These are phyloP conservation scores for Paecilomyces niveus DNA, from an alignment of 2,329 filamentous ascomycete genomes.

Conservation along the genomic window DNA sequence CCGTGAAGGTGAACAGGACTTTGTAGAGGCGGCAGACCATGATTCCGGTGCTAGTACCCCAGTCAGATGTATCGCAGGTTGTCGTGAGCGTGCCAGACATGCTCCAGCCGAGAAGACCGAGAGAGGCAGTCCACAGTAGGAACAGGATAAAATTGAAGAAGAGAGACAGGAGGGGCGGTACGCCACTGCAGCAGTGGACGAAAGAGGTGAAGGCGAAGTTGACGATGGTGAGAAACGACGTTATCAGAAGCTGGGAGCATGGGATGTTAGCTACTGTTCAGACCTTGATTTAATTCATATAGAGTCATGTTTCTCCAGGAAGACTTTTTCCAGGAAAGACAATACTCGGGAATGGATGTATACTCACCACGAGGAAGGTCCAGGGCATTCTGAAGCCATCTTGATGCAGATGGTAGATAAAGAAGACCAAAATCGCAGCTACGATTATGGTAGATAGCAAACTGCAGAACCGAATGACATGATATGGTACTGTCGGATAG, in stretches of 20 bases:
- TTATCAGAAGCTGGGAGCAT: conserved; percentile 40
- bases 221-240: conserved; percentile 47
- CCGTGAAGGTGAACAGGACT: conserved; percentile 50
- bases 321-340: background rate
- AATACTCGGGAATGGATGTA: background rate
- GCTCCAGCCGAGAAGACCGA: conserved; percentile 48
- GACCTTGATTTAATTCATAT: background rate
- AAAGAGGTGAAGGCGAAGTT: conserved; percentile 42
- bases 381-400: conserved; percentile 50
- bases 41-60: conserved; percentile 49
- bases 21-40: conserved; percentile 54
- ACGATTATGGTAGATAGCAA: conserved; percentile 51
- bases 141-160: conserved; percentile 42
- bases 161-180: conserved; percentile 47
- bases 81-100: conserved; percentile 46
- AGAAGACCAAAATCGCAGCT: conserved; percentile 48
- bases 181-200: conserved; percentile 45
- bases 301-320: background rate
- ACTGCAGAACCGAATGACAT: conserved; percentile 27
- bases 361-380: conserved; percentile 52
- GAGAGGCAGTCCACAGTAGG: conserved; percentile 46
- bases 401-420: conserved; percentile 47
- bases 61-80: conserved; percentile 43
- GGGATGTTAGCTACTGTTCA: background rate
- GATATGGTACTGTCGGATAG: conserved; percentile 34